Conservation (phyloP, 257 asterid species). For the Pogostemon cablin region DNA sequence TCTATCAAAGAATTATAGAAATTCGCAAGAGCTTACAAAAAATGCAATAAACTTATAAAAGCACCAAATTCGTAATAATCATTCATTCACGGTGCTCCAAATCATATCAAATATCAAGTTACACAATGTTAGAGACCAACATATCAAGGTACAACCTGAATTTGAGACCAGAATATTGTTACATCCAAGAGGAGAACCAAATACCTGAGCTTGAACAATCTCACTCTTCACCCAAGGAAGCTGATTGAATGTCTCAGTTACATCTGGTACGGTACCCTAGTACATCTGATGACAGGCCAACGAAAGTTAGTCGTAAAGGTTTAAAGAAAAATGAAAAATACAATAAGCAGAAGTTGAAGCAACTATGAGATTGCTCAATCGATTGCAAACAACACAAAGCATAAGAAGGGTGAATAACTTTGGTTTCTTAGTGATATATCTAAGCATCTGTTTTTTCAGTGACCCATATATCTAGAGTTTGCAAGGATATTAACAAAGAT, state of each 20-base stretch:
- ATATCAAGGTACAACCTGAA: not conserved
- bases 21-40: slow-evolving; percentile 31
- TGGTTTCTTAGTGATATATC: too few relatives aligned
- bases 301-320: slow-evolving; percentile 25
- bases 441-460: too few relatives aligned
- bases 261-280: slow-evolving; percentile 58
- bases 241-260: slow-evolving; percentile 88
- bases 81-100: slow-evolving; percentile 66
- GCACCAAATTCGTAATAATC: slow-evolving; percentile 35
- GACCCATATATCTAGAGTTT: not conserved
- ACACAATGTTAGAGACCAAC: slow-evolving; percentile 22
- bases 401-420: slow-evolving; percentile 1
- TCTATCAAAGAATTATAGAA: slow-evolving; percentile 14
- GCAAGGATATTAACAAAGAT: not conserved
- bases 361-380: slow-evolving; percentile 9
- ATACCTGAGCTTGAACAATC: slow-evolving; percentile 76
- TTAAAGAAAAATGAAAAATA: slow-evolving; percentile 6
- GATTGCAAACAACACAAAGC: not conserved
- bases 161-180: slow-evolving; percentile 59
- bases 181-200: slow-evolving; percentile 47
- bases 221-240: slow-evolving; percentile 68
- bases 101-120: slow-evolving; percentile 55
- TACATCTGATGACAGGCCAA: slow-evolving; percentile 52
- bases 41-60: slow-evolving; percentile 17
- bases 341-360: slow-evolving; percentile 5